These are phyloP conservation scores for Hanseniaspora mollemarum DNA, from an alignment of 805 yeast genomes.

Conservation along the genomic window DNA sequence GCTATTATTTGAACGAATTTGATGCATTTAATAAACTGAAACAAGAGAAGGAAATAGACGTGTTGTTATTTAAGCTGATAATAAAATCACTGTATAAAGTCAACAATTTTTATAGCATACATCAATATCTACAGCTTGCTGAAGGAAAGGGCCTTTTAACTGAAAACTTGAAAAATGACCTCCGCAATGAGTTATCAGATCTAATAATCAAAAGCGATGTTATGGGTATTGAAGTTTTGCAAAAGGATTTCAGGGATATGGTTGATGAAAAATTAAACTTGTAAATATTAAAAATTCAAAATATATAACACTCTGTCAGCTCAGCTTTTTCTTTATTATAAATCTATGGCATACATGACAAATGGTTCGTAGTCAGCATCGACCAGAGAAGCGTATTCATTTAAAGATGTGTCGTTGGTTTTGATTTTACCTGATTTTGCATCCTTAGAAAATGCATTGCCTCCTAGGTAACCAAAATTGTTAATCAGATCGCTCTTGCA, in stretches of 20 bases:
- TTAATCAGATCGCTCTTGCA: slow-evolving; percentile 59
- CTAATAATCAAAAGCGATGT: background rate
- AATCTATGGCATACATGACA: slow-evolving; percentile 53
- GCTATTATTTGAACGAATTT: slow-evolving; percentile 1
- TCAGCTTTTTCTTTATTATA: slow-evolving; percentile 15
- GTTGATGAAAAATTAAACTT: slow-evolving; percentile 12
- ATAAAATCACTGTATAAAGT: slow-evolving; percentile 1
- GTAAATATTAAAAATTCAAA: background rate
- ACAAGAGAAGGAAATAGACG: background rate
- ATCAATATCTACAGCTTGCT: background rate
- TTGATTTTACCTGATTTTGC: slow-evolving; percentile 48
- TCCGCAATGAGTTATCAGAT: background rate
- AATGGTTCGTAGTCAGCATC: slow-evolving; percentile 96
- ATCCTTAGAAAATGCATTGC: slow-evolving; percentile 68
- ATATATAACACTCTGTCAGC: too few species aligned
- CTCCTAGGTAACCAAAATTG: slow-evolving; percentile 82
- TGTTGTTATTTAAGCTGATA: background rate
- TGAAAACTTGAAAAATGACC: background rate
- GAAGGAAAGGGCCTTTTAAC: background rate
- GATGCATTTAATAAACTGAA: background rate
- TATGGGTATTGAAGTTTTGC: slow-evolving; percentile 2
- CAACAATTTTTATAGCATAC: slow-evolving; percentile 10
- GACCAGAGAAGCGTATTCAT: slow-evolving; percentile 82
- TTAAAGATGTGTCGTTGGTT: slow-evolving; percentile 48
- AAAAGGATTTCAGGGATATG: slow-evolving; percentile 9